A percentile compares a stretch with the other conserved stretches of the same genome.
These are phyloP conservation scores for Hypoxylon sp. DNA, from an alignment of 2,329 filamentous ascomycete species.

Conservation along the genomic window DNA sequence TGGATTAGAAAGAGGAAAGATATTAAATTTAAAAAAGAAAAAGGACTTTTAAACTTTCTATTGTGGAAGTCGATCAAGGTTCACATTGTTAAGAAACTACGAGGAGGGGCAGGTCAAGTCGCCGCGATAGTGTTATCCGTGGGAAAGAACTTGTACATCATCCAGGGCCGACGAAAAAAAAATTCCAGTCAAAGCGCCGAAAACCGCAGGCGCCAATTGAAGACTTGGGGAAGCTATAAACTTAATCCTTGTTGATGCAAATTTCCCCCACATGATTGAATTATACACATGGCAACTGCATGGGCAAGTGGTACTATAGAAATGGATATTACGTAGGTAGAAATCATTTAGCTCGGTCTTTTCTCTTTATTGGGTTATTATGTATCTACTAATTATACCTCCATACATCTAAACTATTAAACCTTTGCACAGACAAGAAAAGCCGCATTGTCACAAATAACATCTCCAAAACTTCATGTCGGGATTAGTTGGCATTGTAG, in stretches of 20 bases:
- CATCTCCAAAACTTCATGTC: no score
- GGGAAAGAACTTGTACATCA: slow-evolving; percentile 17
- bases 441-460: no score
- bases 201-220: slow-evolving; percentile 31
- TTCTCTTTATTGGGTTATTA: no score
- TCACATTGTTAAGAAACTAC: slow-evolving; percentile 32
- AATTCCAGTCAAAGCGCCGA: slow-evolving; percentile 25
- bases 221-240: slow-evolving; percentile 8
- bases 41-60: no score
- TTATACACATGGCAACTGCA: neutral
- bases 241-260: slow-evolving; percentile 23
- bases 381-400: no score
- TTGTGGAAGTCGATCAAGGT: slow-evolving; percentile 23
- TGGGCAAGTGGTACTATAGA: no score
- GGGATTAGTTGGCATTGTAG: no score
- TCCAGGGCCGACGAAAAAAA: slow-evolving; percentile 27
- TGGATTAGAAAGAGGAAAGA: slow-evolving; percentile 18
- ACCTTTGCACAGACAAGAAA: no score
- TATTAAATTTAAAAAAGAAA: no score
- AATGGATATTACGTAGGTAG: no score
- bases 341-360: no score
- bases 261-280: slow-evolving; percentile 3
- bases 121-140: slow-evolving; percentile 26
- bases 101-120: slow-evolving; percentile 33
- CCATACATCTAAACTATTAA: no score